Percentiles rank a stretch among this genome's conserved stretches.
These are phyloP conservation scores for Allomyces macrogynus DNA, from an alignment of 192 early-diverging fungal species.

Conservation along the genomic window DNA sequence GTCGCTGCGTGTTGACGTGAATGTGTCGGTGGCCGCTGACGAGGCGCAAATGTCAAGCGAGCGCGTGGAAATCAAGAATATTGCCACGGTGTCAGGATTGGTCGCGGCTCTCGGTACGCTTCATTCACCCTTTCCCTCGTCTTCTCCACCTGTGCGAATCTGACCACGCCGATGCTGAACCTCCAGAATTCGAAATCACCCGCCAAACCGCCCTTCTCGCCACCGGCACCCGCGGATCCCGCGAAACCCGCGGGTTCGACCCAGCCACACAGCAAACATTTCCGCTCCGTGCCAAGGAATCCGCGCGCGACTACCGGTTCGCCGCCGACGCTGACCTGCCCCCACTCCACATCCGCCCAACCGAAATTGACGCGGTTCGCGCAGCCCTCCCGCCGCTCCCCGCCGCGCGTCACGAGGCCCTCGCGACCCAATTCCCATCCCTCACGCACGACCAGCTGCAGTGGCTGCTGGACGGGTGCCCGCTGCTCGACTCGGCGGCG, in stretches of 20 bases:
- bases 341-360: slow-evolving; percentile 15
- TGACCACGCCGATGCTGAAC: too few species aligned
- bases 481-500: neutral
- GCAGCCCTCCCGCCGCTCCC: slow-evolving; percentile 49
- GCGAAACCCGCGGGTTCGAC: slow-evolving; percentile 72
- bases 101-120: slow-evolving; percentile 38
- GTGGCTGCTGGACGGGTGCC: neutral
- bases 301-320: slow-evolving; percentile 67
- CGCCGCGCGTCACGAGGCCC: slow-evolving; percentile 31
- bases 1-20: slow-evolving; percentile 77
- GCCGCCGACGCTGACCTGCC: slow-evolving; percentile 70
- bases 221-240: slow-evolving; percentile 23
- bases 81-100: slow-evolving; percentile 51
- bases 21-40: slow-evolving; percentile 56
- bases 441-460: neutral
- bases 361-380: slow-evolving; percentile 21
- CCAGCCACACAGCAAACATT: slow-evolving; percentile 36
- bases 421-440: slow-evolving; percentile 21
- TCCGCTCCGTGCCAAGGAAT: slow-evolving; percentile 56
- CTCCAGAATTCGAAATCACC: slow-evolving; percentile 48
- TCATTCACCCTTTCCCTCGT: neutral
- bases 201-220: slow-evolving; percentile 48
- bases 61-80: slow-evolving; percentile 59
- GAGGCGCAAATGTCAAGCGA: slow-evolving; percentile 29
- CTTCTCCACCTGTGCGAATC: too few species aligned